Percentiles rank a stretch among this genome's conserved stretches.
These are phyloP conservation scores for Phalaenopsis equestris DNA, from an alignment of 106 monocot species.

Conservation along the genomic window DNA sequence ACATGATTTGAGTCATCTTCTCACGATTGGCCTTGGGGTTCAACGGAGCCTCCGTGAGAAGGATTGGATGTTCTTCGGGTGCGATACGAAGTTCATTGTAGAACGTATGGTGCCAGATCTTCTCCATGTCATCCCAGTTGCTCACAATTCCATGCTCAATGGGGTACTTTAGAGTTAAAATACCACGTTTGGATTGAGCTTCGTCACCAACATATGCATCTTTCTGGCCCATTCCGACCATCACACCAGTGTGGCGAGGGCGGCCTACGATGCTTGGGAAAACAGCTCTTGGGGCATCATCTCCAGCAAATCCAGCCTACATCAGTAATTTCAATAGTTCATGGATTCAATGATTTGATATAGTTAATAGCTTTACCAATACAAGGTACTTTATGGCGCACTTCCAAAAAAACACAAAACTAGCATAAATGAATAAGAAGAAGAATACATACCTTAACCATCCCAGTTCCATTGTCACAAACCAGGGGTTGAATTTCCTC, in stretches of 20 bases:
- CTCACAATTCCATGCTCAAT: constrained; percentile 35
- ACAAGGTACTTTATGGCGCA: background rate
- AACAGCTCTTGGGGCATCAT: constrained; percentile 36
- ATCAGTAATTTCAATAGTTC: background rate
- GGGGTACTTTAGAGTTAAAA: constrained; percentile 28
- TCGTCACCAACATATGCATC: constrained; percentile 39
- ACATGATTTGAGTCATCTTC: constrained; percentile 38
- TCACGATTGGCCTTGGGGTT: constrained; percentile 36
- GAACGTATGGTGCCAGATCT: constrained; percentile 25
- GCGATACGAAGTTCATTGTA: constrained; percentile 36
- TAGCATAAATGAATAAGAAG: background rate
- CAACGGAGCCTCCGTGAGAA: constrained; percentile 33
- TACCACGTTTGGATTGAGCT: constrained; percentile 30
- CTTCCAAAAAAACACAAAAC: background rate
- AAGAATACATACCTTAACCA: constrained; percentile 19
- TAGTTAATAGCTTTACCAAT: background rate
- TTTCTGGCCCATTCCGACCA: constrained; percentile 37
- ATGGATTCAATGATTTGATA: constrained; percentile 1
- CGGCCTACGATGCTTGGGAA: constrained; percentile 31
- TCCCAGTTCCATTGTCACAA: constrained; percentile 25
- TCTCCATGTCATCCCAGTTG: constrained; percentile 38
- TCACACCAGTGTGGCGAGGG: constrained; percentile 22
- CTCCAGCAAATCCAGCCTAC: constrained; percentile 38
- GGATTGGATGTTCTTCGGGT: constrained; percentile 32
- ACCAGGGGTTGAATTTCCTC: constrained; percentile 29